Conservation (phyloP, 2,329 filamentous ascomycete genomes). For the Mollisia scopiformis region DNA sequence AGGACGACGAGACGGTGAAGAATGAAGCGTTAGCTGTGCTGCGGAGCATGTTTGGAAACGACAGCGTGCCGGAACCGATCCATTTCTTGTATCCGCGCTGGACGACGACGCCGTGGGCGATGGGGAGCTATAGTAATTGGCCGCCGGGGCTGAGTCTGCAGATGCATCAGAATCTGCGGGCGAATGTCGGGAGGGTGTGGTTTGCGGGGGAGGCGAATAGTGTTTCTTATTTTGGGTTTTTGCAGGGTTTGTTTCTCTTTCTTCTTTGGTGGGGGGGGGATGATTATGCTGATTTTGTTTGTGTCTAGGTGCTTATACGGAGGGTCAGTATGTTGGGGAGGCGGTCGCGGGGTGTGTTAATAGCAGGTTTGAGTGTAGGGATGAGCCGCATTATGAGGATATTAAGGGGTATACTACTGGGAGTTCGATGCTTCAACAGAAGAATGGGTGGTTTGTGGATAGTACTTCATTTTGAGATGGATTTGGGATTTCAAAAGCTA, state of each 20-base stretch:
- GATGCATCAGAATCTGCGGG: constrained; percentile 68
- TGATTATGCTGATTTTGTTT: background rate
- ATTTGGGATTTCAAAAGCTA: too few species aligned
- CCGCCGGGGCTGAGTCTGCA: constrained; percentile 64
- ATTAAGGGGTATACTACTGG: background rate
- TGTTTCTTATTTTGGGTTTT: constrained; percentile 65
- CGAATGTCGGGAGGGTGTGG: constrained; percentile 63
- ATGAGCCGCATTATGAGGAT: background rate
- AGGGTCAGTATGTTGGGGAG: background rate
- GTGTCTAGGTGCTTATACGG: background rate
- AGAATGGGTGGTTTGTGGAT: background rate
- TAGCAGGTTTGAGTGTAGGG: background rate
- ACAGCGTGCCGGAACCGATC: constrained; percentile 51
- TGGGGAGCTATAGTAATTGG: constrained; percentile 71
- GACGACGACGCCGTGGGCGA: constrained; percentile 47
- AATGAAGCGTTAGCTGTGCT: constrained; percentile 28
- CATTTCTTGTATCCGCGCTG: constrained; percentile 57
- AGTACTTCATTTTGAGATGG: background rate
- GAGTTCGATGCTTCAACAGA: background rate
- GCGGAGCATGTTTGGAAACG: constrained; percentile 49
- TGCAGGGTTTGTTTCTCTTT: constrained; percentile 50
- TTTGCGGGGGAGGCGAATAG: constrained; percentile 69
- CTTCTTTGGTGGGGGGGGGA: background rate
- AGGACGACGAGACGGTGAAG: constrained; percentile 57
- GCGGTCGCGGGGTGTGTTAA: background rate